phyloP scores from a whole-genome alignment of 2,329 filamentous ascomycete genomes.

The Sporothrix schenckii region DNA sequence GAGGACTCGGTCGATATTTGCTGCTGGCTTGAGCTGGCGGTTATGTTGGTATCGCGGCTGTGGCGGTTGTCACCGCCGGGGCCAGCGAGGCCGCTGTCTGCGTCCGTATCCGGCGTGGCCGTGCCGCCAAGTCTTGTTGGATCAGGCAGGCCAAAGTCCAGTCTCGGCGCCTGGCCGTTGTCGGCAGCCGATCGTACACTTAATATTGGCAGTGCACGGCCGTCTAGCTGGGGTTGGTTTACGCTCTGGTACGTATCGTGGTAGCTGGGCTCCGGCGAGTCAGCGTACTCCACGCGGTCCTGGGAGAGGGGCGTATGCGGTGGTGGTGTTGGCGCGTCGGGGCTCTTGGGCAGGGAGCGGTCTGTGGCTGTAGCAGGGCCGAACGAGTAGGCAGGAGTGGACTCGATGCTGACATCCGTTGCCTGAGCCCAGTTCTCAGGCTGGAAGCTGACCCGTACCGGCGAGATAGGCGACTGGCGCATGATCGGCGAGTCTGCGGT shows the following conservation, averaged over 20 bases:
- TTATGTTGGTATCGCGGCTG: constrained; percentile 59
- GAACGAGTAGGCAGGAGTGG: constrained; percentile 35
- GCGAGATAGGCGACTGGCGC: constrained; percentile 58
- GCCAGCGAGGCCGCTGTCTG: constrained; percentile 37
- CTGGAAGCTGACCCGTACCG: constrained; percentile 59
- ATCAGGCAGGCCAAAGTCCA: constrained; percentile 28
- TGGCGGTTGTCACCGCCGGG: constrained; percentile 48
- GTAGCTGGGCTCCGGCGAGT: constrained; percentile 15
- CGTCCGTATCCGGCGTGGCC: constrained; percentile 42
- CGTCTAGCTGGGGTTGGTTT: constrained; percentile 28
- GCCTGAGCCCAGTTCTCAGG: constrained; percentile 57
- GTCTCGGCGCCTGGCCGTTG: constrained; percentile 7
- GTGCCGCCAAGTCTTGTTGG: constrained; percentile 27
- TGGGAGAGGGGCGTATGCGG: constrained; percentile 43
- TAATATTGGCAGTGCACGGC: constrained; percentile 32
- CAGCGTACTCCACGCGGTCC: constrained; percentile 1
- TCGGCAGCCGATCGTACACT: constrained; percentile 22
- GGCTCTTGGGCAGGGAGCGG: constrained; percentile 43
- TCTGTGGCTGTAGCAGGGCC: constrained; percentile 34
- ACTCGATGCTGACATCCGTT: constrained; percentile 57
- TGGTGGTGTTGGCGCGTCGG: constrained; percentile 46
- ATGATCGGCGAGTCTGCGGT: constrained; percentile 49
- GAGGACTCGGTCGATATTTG: constrained; percentile 57
- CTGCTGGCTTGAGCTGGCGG: constrained; percentile 54
- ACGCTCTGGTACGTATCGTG: constrained; percentile 9